These are phyloP conservation scores for Neurospora terricola DNA, from an alignment of 495 filamentous ascomycete species.

Conservation along the genomic window DNA sequence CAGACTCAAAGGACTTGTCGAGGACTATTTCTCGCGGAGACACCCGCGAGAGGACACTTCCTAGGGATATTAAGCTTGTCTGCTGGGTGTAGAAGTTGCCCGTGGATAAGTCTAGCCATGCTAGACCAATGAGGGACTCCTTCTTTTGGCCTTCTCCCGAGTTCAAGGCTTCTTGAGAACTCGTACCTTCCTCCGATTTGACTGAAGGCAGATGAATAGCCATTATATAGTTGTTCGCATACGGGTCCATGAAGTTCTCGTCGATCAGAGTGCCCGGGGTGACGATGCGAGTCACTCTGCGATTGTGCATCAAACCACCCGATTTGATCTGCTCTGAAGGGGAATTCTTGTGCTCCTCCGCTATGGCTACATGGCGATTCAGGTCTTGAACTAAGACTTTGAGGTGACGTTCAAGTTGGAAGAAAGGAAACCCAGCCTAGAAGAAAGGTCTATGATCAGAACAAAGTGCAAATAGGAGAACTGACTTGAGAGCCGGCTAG, in stretches of 20 bases:
- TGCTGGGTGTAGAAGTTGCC: conserved; percentile 84
- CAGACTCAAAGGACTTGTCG: conserved; percentile 47
- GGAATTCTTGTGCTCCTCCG: conserved; percentile 76
- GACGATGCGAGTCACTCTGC: conserved; percentile 74
- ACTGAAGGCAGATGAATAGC: conserved; percentile 46
- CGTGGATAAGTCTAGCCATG: conserved; percentile 93
- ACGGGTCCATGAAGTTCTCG: conserved; percentile 91
- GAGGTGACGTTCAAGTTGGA: conserved; percentile 81
- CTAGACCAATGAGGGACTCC: conserved; percentile 54
- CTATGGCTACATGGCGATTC: conserved; percentile 82
- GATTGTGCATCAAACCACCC: conserved; percentile 71
- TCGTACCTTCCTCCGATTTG: conserved; percentile 2
- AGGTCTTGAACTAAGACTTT: conserved; percentile 88
- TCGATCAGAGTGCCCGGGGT: conserved; percentile 94
- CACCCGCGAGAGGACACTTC: conserved; percentile 71
- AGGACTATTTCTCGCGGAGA: conserved; percentile 79
- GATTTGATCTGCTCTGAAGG: conserved; percentile 54
- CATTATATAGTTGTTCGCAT: conserved; percentile 84
- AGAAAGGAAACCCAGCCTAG: conserved; percentile 85
- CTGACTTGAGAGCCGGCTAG: background rate
- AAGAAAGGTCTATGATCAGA: conserved; percentile 20
- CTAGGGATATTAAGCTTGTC: conserved; percentile 60
- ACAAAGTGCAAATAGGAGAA: conserved; percentile 1
- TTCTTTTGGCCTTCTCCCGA: background rate
- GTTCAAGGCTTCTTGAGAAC: background rate